Conservation (phyloP, 2,329 filamentous ascomycete species). For the Mariannaea elegans region DNA sequence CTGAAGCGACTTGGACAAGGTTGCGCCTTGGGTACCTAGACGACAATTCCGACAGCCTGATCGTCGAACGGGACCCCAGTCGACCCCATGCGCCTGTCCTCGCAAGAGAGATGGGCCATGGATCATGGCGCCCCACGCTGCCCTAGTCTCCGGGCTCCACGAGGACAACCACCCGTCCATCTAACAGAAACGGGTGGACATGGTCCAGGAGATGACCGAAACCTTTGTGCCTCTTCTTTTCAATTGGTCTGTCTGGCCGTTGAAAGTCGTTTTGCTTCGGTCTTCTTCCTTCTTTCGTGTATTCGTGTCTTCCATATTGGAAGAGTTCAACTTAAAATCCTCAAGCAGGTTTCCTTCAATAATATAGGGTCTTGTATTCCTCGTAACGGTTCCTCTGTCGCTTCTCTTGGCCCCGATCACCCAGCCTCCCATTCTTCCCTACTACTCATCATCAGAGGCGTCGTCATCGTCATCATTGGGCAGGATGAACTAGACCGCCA, state of each 20-base stretch:
- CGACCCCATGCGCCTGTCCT: constrained; percentile 20
- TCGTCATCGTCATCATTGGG: constrained; percentile 20
- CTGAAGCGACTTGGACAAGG: constrained; percentile 21
- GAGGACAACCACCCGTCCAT: constrained; percentile 20
- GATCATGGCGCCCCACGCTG: constrained; percentile 19
- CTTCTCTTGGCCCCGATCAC: constrained; percentile 3
- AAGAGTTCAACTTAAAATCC: too few relatives aligned
- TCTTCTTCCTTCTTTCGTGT: not conserved
- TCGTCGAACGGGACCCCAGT: constrained; percentile 12
- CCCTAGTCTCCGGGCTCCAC: constrained; percentile 17
- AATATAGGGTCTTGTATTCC: not conserved
- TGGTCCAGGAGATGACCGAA: constrained; percentile 17
- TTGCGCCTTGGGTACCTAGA: constrained; percentile 4
- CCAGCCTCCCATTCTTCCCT: constrained; percentile 7
- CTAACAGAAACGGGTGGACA: constrained; percentile 24
- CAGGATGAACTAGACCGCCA: constrained; percentile 11
- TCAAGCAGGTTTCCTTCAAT: too few relatives aligned
- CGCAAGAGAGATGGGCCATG: constrained; percentile 5
- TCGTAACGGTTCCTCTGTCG: constrained; percentile 4
- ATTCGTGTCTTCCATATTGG: not conserved
- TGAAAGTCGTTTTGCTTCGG: not conserved
- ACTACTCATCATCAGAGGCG: constrained; percentile 12
- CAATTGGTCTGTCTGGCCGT: constrained; percentile 5
- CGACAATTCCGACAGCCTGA: constrained; percentile 16
- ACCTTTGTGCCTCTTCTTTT: constrained; percentile 13